Evolutionary conservation across 2,329 filamentous ascomycete genomes (phyloP), one percentile per base, ranked within the genome.

Genomic region (Ascochyta clinopodiicola): DNA sequence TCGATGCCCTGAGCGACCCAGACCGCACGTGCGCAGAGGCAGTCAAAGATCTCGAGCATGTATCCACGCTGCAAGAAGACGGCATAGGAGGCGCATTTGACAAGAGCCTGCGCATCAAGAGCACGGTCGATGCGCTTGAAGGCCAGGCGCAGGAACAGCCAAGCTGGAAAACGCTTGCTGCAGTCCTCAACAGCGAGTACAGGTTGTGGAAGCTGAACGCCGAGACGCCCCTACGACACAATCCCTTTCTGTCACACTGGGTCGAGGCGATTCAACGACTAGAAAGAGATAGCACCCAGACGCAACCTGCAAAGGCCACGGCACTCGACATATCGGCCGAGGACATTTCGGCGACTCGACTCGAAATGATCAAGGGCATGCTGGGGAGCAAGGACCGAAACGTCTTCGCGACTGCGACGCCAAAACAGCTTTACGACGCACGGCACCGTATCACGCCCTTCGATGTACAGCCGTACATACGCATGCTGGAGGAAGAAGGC

Each of bases 221-320:
- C 31, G 43, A 49, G 4, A 74, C 65, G 2, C 63, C 68, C 15
- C 61, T 77, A 6, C 59, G 65, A 27, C 54, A 68, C 39, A 77
- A 78, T 36, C 75, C 76, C 1, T 77, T 75, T 55, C 63, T 78
- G 19, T 66, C 69, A 4, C 74, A 78, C 44, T 78, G 76, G 76
- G 70, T 78, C 36, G 73, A 77, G 58, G 66, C 70, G 1, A 50
- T 75, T 4, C 62, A 68, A 50, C 51, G 63, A 5, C 57, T 68
- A 3, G 56, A 61, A 1, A 36, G 21, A 22, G 38, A 47, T 6
- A 27, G 32, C 21, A 21, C 24, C 6, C 17, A 21, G 19, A 27
- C 9, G 8, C n/a, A 22, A 36, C 24, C 10, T 13, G 42, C 36
- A 13, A 17, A 21, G 13, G 39, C 8, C 31, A 43, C 43, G 10